Evolutionary conservation across 2,329 filamentous ascomycete species (phyloP), one percentile per base, ranked within the genome.

Genomic region (Diplodia corticola): DNA sequence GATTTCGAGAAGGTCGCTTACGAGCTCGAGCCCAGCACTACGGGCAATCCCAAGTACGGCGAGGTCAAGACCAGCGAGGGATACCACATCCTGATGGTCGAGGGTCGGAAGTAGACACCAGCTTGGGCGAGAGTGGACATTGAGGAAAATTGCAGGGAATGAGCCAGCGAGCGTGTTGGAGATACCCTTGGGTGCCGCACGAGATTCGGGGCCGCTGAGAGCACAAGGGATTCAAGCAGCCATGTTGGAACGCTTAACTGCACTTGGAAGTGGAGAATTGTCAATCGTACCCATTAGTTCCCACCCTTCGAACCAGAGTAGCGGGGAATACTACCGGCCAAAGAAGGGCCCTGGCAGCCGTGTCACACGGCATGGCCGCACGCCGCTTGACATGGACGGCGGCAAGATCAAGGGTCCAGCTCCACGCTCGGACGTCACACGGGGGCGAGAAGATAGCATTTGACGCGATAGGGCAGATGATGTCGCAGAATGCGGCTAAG

Each of bases 71-170:
- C 91, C 1, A 83, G 81, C 0, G 89, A 91, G 78, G 91, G 91
- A 0, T 93, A 93, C 80, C 91, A 93, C 76, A 87, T 93, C 69
- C 86, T 93, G 70, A 92, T 93, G 88, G 90, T 93, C 3, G 87
- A 89, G 73, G 87, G 86, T 59, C 80, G 87, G 73, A 88, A 87
- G 75, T 88, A 63, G 48, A 35, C 13, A 28, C 22, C 24, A 26
- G n/a, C n/a, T n/a, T n/a, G n/a, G n/a, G n/a, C n/a, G n/a, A n/a
- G n/a, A n/a, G n/a, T n/a, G n/a, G n/a, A n/a, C n/a, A n/a, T n/a
- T n/a, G n/a, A 15, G 12, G 22, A 13, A 15, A 15, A 24, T 24
- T n/a, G n/a, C n/a, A n/a, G n/a, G n/a, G n/a, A n/a, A n/a, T n/a
- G n/a, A n/a, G n/a, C n/a, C n/a, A n/a, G n/a, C n/a, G n/a, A n/a